Conservation (phyloP, 2,329 filamentous ascomycete genomes). For the Aspergillus luchuensis region DNA sequence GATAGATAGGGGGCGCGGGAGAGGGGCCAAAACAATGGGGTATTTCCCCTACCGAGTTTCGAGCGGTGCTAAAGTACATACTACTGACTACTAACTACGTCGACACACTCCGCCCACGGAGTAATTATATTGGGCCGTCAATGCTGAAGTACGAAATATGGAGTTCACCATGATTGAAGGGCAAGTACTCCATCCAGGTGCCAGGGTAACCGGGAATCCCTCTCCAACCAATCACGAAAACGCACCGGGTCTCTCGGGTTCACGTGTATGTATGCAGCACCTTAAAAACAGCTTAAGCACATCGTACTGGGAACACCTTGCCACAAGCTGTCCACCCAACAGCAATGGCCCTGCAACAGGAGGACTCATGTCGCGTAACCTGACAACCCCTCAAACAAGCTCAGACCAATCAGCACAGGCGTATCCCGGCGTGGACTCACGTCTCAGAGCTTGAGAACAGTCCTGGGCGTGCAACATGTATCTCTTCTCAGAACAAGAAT, state of each 20-base stretch:
- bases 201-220: not conserved
- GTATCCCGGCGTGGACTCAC: not conserved
- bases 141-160: not conserved
- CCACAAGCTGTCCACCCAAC: not conserved
- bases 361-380: conserved; percentile 5
- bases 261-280: conserved; percentile 17
- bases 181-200: not conserved
- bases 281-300: conserved; percentile 10
- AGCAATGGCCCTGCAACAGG: not conserved
- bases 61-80: conserved; percentile 1
- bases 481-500: not conserved
- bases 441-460: not conserved
- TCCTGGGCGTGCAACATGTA: not conserved
- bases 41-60: not conserved
- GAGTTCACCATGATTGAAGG: not conserved
- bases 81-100: not conserved
- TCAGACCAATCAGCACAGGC: conserved; percentile 18
- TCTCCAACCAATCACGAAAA: conserved; percentile 1
- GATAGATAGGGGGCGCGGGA: not conserved
- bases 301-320: not conserved
- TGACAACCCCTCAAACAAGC: conserved; percentile 5
- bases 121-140: not conserved
- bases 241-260: conserved; percentile 5
- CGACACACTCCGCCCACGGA: not conserved
- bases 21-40: not conserved